Conservation (phyloP, 345 rosid species). For the Hibiscus trionum region DNA sequence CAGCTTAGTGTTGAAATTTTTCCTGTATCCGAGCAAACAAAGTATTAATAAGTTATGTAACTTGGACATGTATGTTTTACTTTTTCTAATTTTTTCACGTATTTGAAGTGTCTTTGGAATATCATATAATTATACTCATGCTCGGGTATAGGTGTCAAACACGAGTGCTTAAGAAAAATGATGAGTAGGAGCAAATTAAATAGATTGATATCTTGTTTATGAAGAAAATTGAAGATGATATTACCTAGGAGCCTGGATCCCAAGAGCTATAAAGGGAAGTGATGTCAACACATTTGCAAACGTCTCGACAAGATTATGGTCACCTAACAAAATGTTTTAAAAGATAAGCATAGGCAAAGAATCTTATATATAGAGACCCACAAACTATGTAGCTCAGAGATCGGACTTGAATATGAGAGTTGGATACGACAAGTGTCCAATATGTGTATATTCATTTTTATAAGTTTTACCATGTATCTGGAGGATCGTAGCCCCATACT, state of each 20-base stretch:
- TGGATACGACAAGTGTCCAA: not conserved
- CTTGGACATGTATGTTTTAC: not conserved
- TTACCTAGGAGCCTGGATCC: slow-evolving; percentile 93
- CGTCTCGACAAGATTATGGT: slow-evolving; percentile 54
- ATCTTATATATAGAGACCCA: not conserved
- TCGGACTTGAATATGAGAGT: not conserved
- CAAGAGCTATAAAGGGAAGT: slow-evolving; percentile 79
- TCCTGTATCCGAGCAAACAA: slow-evolving; percentile 34
- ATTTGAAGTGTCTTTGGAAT: not conserved
- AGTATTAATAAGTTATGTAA: not conserved
- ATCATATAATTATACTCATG: not conserved
- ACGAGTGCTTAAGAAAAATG: not conserved
- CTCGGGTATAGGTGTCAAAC: not conserved
- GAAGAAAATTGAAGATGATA: slow-evolving; percentile 8
- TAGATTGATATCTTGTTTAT: not conserved
- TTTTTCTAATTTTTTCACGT: not conserved
- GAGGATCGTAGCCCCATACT: not conserved
- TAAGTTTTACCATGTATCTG: not conserved
- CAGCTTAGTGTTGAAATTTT: slow-evolving; percentile 53
- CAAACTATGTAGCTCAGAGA: not conserved
- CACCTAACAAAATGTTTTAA: slow-evolving; percentile 41
- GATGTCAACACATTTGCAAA: slow-evolving; percentile 89
- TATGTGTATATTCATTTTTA: not conserved
- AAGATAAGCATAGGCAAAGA: not conserved
- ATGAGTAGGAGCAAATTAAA: not conserved